phyloP scores from a whole-genome alignment of 495 filamentous ascomycete genomes.

The Podospora conica region DNA sequence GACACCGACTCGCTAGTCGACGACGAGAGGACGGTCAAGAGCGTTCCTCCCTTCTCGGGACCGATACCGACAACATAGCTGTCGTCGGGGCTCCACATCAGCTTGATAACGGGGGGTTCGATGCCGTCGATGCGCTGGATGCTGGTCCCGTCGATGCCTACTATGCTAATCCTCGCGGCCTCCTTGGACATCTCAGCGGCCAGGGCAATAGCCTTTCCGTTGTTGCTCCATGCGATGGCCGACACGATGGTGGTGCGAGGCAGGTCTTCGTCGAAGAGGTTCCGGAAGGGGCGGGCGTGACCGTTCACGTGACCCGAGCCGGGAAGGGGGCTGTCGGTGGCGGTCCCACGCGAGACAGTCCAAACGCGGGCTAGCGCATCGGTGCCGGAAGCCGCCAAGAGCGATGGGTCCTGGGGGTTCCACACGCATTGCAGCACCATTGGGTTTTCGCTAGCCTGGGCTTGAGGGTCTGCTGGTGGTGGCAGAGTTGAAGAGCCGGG shows the following conservation, averaged over 20 bases:
- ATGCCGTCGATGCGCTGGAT: constrained; percentile 40
- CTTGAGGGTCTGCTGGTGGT: constrained; percentile 22
- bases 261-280: constrained; percentile 41
- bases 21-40: constrained; percentile 48
- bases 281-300: constrained; percentile 29
- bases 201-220: constrained; percentile 61
- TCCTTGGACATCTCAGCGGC: constrained; percentile 55
- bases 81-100: constrained; percentile 56
- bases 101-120: constrained; percentile 49
- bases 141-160: constrained; percentile 52
- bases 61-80: constrained; percentile 50
- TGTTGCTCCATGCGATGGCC: constrained; percentile 65
- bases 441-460: constrained; percentile 41
- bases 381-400: constrained; percentile 67
- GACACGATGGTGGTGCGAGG: constrained; percentile 45
- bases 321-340: constrained; percentile 33
- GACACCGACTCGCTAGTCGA: constrained; percentile 32
- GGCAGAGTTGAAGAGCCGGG: constrained; percentile 13
- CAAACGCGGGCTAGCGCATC: constrained; percentile 76
- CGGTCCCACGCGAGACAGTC: constrained; percentile 55
- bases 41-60: constrained; percentile 41
- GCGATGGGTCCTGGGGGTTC: constrained; percentile 67
- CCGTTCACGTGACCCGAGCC: constrained; percentile 38
- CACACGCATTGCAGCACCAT: constrained; percentile 65
- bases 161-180: constrained; percentile 62